Evolutionary conservation across 805 yeast genomes (phyloP).

Genomic region (Metschnikowia cerradonensis): DNA sequence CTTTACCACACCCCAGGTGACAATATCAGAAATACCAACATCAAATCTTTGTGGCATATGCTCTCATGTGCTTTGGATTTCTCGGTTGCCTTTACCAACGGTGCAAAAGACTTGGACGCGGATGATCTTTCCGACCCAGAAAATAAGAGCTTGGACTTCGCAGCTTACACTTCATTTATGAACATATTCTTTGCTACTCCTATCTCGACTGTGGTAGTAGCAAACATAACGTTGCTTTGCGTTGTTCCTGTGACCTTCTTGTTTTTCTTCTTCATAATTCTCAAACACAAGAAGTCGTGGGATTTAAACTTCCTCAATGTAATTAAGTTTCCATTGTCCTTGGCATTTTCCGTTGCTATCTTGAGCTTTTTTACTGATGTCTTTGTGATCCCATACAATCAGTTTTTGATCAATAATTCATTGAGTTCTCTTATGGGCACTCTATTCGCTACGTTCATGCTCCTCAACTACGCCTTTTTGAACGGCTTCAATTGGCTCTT

Average conservation of each 20-base stretch:
- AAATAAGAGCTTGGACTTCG: constrained; percentile 28
- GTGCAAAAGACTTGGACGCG: constrained; percentile 30
- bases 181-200: constrained; percentile 59
- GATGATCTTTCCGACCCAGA: not conserved
- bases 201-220: constrained; percentile 42
- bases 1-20: constrained; percentile 79
- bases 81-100: constrained; percentile 37
- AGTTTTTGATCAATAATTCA: constrained; percentile 39
- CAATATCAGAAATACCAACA: constrained; percentile 57
- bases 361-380: constrained; percentile 22
- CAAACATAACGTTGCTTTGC: constrained; percentile 51
- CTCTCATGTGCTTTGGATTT: constrained; percentile 64
- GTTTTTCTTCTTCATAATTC: constrained; percentile 45
- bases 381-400: constrained; percentile 21
- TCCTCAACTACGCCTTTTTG: constrained; percentile 55
- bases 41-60: constrained; percentile 83
- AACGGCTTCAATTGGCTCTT: constrained; percentile 39
- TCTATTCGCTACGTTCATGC: constrained; percentile 45
- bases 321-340: constrained; percentile 52
- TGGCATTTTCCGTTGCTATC: constrained; percentile 36
- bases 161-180: constrained; percentile 63
- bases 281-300: constrained; percentile 47
- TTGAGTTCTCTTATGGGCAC: constrained; percentile 32
- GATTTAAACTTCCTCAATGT: constrained; percentile 37
- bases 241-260: constrained; percentile 52